Evolutionary conservation across 345 rosid species (phyloP), one percentile per base, ranked within the genome.

Genomic region (Hirschfeldia incana): DNA sequence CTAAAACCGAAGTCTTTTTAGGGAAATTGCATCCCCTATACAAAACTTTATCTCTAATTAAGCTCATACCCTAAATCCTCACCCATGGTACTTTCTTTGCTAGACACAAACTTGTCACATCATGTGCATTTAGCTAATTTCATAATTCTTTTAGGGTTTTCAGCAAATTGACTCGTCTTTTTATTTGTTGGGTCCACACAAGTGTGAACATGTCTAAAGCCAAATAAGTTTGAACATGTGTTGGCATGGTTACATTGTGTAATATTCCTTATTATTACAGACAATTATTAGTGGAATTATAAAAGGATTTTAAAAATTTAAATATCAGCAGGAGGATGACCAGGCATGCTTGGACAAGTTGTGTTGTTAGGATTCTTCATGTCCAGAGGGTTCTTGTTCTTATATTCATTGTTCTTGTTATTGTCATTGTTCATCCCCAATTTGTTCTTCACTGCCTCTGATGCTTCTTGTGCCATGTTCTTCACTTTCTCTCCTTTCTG

Each of bases 401-500:
- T 80, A 33, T 64, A 75, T 1, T 70, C 73, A 57, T 69, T 44
- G 76, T 58, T 33, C 15, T 74, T 70, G 36, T 62, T 68, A 17
- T 15, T 76, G 26, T 67, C 72, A 46, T 6, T 76, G 70, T 72
- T 85, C 61, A 86, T 76, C 15, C 89, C 89, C 49, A 86, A 33
- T 60, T 74, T 83, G 85, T 67, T 80, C 76, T 81, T 86, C 82
- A 86, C 86, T 37, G 85, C 81, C 30, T 85, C 89, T 70, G 87
- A 70, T 79, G 89, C 87, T 59, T 74, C 89, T 2, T 84, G 85
- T 1, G 89, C 89, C 87, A 84, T 86, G 53, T 8, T 73, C 83
- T 84, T 86, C 80, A 84, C 78, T 76, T 82, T 74, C 83, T 82
- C 86, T 53, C 88, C 87, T 34, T 84, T 84, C 87, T 87, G 65